Percentiles rank a stretch among this genome's conserved stretches.
Evolutionary conservation across 495 filamentous ascomycete species (phyloP).

Genomic region (Lasiosphaeria ovina): DNA sequence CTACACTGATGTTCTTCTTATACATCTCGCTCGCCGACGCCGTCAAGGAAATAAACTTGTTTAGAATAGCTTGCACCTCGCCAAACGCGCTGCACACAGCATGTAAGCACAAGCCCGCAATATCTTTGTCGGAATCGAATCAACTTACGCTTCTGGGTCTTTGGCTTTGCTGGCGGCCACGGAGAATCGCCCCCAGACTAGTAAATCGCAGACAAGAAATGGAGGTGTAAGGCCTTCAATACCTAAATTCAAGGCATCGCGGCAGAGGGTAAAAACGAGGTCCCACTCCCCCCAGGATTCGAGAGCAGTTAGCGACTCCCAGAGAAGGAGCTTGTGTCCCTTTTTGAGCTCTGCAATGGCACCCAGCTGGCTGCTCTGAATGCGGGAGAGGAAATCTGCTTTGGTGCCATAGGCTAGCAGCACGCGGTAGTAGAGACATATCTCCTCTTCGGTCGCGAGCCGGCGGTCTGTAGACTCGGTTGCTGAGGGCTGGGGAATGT

Average conservation of each 20-base stretch:
- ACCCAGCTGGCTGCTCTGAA: constrained; percentile 30
- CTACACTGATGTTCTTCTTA: constrained; percentile 33
- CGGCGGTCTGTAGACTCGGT: constrained; percentile 26
- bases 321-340: constrained; percentile 34
- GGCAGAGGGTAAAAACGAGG: constrained; percentile 33
- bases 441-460: constrained; percentile 35
- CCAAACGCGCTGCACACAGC: constrained; percentile 29
- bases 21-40: constrained; percentile 29
- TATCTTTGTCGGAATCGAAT: background rate
- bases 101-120: background rate
- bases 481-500: constrained; percentile 21
- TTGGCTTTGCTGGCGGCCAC: constrained; percentile 30
- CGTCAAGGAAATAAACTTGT: constrained; percentile 28
- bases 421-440: constrained; percentile 34
- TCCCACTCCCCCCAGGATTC: constrained; percentile 35
- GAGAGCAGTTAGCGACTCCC: constrained; percentile 27
- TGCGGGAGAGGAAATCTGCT: constrained; percentile 27
- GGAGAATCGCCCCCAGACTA: constrained; percentile 30
- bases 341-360: constrained; percentile 30
- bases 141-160: constrained; percentile 32
- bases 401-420: constrained; percentile 29
- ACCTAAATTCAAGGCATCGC: constrained; percentile 24
- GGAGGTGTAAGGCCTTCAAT: constrained; percentile 23
- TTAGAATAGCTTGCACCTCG: constrained; percentile 28
- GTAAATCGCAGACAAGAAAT: constrained; percentile 36